These are phyloP conservation scores for Testicularia cyperi DNA, from an alignment of 1,284 basidiomycete species.

Conservation along the genomic window DNA sequence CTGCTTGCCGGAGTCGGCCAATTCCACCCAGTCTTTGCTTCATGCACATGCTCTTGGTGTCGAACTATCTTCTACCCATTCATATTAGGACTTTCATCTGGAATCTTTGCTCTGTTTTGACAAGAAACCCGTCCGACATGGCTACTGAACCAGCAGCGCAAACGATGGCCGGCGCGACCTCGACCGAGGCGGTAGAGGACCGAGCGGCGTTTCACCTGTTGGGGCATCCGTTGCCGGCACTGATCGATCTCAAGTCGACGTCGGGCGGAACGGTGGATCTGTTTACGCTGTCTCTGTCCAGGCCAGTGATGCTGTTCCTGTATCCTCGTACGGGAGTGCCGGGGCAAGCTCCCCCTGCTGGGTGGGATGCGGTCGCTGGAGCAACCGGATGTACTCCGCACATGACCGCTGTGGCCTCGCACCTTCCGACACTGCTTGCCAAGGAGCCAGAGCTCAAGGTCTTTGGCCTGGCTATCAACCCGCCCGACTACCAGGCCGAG, in stretches of 20 bases:
- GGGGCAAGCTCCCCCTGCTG: constrained; percentile 4
- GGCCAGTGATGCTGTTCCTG: constrained; percentile 51
- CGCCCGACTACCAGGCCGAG: constrained; percentile 17
- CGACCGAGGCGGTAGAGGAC: constrained; percentile 17
- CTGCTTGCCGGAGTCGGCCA: no score
- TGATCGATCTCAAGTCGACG: constrained; percentile 44
- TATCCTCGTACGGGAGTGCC: constrained; percentile 18
- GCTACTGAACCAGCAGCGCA: no score
- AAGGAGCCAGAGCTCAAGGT: constrained; percentile 36
- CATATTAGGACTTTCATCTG: no score
- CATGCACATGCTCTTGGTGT: no score
- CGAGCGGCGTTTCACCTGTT: constrained; percentile 46
- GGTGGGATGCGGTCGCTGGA: constrained; percentile 22
- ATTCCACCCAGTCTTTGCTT: no score
- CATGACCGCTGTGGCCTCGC: constrained; percentile 23
- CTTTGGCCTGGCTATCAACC: constrained; percentile 45
- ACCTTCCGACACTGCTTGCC: constrained; percentile 10
- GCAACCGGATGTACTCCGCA: constrained; percentile 32
- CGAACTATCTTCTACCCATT: no score
- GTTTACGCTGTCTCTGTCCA: constrained; percentile 44
- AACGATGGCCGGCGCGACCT: no score
- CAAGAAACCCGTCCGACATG: no score
- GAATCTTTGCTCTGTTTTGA: no score
- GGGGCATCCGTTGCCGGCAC: constrained; percentile 51
- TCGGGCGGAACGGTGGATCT: constrained; percentile 41